phyloP scores from a whole-genome alignment of 805 yeast genomes.

The Isabelozyma heimii region DNA sequence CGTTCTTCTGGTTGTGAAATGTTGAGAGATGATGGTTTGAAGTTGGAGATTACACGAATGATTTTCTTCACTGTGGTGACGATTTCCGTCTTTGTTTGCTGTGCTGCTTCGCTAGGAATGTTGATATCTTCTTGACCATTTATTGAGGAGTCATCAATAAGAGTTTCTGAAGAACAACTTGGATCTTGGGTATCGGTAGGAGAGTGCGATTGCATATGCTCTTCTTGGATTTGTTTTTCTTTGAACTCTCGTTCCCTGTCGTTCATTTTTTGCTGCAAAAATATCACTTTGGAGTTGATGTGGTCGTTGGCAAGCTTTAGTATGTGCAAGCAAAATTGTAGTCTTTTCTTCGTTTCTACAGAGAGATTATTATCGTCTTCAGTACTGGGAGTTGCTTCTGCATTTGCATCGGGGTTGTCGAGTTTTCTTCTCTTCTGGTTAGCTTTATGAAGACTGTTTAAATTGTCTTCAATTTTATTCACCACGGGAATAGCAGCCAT shows the following conservation, averaged over 20 bases:
- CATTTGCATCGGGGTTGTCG: constrained; percentile 3
- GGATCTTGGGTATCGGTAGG: constrained; percentile 5
- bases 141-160: constrained; percentile 3
- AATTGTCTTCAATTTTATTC: constrained; percentile 44
- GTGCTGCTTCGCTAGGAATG: constrained; percentile 17
- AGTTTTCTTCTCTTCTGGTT: constrained; percentile 7
- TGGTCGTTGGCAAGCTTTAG: constrained; percentile 79
- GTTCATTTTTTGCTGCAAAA: constrained; percentile 50
- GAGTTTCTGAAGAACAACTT: constrained; percentile 3
- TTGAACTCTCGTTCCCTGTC: constrained; percentile 42
- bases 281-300: constrained; percentile 62
- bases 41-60: constrained; percentile 79
- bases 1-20: constrained; percentile 6
- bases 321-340: constrained; percentile 77
- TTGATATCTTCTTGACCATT: constrained; percentile 2
- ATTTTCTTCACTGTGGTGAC: constrained; percentile 87
- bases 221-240: constrained; percentile 12
- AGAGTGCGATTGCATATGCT: constrained; percentile 8
- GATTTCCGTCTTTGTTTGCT: constrained; percentile 72
- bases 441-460: constrained; percentile 38
- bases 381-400: background rate
- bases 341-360: constrained; percentile 69
- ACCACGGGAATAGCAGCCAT: constrained; percentile 56
- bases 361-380: constrained; percentile 39
- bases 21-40: constrained; percentile 44